Evolutionary conservation across 495 filamentous ascomycete species (phyloP), one percentile per base, ranked within the genome.

Genomic region (Letharia lupina): DNA sequence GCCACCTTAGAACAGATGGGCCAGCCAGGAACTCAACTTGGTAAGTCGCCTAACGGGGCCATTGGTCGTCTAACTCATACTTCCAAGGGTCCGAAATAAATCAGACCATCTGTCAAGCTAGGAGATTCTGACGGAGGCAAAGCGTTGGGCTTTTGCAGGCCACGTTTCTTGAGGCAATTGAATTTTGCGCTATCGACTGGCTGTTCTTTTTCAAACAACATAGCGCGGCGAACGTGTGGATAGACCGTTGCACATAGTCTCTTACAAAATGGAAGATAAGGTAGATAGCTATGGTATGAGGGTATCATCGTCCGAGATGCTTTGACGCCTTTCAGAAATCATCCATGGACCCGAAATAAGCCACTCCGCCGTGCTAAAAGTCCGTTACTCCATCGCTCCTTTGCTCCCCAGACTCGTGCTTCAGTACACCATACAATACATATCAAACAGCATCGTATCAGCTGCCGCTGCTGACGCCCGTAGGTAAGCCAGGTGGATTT

Each of bases 391-490:
- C 41, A 58, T 23, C 33, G 28, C 20, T 52, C 39, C 40, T 20
- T 41, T 44, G 37, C 33, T 20, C 50, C n/a, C 10, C 11, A 28
- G 31, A 40, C 16, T 48, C 16, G 15, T 20, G 16, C 28, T 44
- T 11, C 23, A 64, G 20, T 42, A 35, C 2, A 16, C 5, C 20
- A n/a, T 65, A 57, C 45, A 10, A 23, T 59, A 65, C 52, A 65
- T 9, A 28, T 23, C 33, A 28, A n/a, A 47, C 37, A 47, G 40
- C 42, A 4, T 44, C 18, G n/a, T 11, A 58, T 70, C 59, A 70
- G 52, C 71, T 72, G 41, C 71, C 66, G 20, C 50, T 70, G 57
- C 70, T 72, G 40, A 72, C 37, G 9, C 68, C 70, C 52, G 60
- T 52, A 13, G 71, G 71, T 54, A 73, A 61, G 18, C 67, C 65